Base-by-base conservation (phyloP, 2,329 filamentous ascomycete species). In the Fusarium papillatum region DNA sequence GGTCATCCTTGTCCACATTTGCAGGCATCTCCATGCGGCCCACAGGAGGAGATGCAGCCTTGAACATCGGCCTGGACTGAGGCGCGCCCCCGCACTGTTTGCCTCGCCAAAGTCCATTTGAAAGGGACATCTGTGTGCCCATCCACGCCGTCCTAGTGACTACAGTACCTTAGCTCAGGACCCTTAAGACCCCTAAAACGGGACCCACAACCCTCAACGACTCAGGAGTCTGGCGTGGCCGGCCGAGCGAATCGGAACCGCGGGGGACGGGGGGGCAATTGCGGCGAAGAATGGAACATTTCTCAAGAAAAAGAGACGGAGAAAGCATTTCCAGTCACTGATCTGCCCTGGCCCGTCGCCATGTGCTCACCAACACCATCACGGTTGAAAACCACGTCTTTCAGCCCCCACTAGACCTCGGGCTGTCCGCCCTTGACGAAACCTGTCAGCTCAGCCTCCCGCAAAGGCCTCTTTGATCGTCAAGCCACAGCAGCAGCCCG, bases 91-190 rank as follows among this genome's bases (percentile, higher is more conserved):
- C 74, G 43, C 74, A 76, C 74, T 76, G 71, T 76, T 70, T 72
- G 69, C 68, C 74, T 77, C 69, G 69, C 65, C 74, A 72, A 76
- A 76, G 71, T 72, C 57, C 66, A 63, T 77, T 63, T 19, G 22
- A 64, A 64, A 64, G 62, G 66, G 39, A 61, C 59, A 41, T 61
- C 26, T 41, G 24, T 39, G 50, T 57, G 50, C 50, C 29, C 50
- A 22, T 57, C 50, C 50, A 31, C 19, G 50, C 50, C 26, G 53
- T 53, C 48, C 17, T 19, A 53, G 48, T 53, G 48, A 53, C 53
- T 57, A 34, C 31, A 5, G 31, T 34, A 34, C 31, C 31, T 34
- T 34, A 57, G 53, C 5, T 22, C 53, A 57, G 59, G 59, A 61
- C 59, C 59, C 61, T 61, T 67, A 66, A 72, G 68, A 75, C 74